Evolutionary conservation across 345 rosid species (phyloP), one percentile per base, ranked within the genome.

Genomic region (Camelina hispida): DNA sequence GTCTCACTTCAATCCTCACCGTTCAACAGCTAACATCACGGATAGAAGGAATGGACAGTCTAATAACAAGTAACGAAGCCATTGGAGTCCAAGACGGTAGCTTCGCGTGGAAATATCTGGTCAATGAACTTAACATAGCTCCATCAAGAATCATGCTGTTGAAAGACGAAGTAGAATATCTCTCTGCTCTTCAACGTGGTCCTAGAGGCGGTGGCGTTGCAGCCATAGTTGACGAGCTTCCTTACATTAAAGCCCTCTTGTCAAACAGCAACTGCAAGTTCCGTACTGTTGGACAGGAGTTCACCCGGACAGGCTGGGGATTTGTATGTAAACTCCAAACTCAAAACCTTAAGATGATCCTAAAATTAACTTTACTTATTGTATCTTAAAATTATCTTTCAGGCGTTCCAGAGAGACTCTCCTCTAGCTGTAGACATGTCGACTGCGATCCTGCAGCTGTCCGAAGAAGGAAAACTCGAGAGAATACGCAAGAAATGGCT

Each of bases 221-320:
- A 43, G 98, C 97, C 53, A 87, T 94, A 40, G 97, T 94, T 5
- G 98, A 94, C n/a, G 96, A 94, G 84, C 95, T 82, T 73, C 95
- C 97, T 76, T 94, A 94, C 73, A 60, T 94, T n/a, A 91, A 94
- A 81, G 74, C 88, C 63, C 91, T 91, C 64, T 72, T 94, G 80
- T 66, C 97, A 66, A 83, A 23, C 80, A 58, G 88, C 44, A 85
- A 85, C 53, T 91, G 98, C 76, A 34, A 46, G 60, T 94, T 79
- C 83, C 84, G 85, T 63, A 91, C 85, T 4, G 95, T 94, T 12
- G 98, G 98, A 16, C 91, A 87, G 80, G 97, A 91, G 50, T 94
- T 94, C 80, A 91, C 98, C 12, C 85, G 86, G 66, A 86, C 91
- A 43, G 97, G 98, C 64, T 91, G 97, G 97, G 97, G 98, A 84